These are phyloP conservation scores for Shiraia bambusicola DNA, from an alignment of 2,329 filamentous ascomycete species.

Conservation along the genomic window DNA sequence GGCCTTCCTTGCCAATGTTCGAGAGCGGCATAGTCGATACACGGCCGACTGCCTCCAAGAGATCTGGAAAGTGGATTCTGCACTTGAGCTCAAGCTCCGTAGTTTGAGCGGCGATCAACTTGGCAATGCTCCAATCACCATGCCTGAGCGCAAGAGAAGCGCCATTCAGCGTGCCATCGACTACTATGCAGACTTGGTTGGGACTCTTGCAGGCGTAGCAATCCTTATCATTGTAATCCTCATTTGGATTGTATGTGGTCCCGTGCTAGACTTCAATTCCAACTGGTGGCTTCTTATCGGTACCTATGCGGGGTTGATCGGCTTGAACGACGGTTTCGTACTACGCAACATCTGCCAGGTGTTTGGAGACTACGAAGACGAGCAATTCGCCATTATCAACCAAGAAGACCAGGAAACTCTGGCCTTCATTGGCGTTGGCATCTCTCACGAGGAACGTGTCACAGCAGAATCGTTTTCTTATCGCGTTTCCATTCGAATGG, in stretches of 20 bases:
- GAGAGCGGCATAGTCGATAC: slow-evolving; percentile 4
- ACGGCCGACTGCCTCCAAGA: neutral
- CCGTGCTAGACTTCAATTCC: slow-evolving; percentile 2
- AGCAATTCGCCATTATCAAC: slow-evolving; percentile 1
- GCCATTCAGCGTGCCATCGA: slow-evolving; percentile 4
- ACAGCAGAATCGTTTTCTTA: slow-evolving; percentile 1
- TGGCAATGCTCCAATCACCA: neutral
- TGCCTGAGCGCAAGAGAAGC: neutral
- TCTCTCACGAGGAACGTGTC: neutral
- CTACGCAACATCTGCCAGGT: slow-evolving; percentile 5
- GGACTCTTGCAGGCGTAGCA: slow-evolving; percentile 5
- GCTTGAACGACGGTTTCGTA: slow-evolving; percentile 8
- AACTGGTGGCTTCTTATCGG: slow-evolving; percentile 8
- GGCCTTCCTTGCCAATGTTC: slow-evolving; percentile 5
- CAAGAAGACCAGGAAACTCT: neutral
- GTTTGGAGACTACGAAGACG: slow-evolving; percentile 3
- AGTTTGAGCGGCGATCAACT: neutral
- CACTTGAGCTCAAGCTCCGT: slow-evolving; percentile 4
- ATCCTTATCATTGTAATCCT: slow-evolving; percentile 4
- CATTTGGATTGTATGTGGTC: slow-evolving; percentile 3
- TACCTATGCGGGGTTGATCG: slow-evolving; percentile 4
- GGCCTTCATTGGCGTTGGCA: neutral
- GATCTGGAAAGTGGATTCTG: slow-evolving; percentile 6
- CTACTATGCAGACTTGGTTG: slow-evolving; percentile 7
- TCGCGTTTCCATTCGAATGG: slow-evolving; percentile 2